Conservation (phyloP, 176 grass and related monocot species). For the Urochloa ruziziensis region DNA sequence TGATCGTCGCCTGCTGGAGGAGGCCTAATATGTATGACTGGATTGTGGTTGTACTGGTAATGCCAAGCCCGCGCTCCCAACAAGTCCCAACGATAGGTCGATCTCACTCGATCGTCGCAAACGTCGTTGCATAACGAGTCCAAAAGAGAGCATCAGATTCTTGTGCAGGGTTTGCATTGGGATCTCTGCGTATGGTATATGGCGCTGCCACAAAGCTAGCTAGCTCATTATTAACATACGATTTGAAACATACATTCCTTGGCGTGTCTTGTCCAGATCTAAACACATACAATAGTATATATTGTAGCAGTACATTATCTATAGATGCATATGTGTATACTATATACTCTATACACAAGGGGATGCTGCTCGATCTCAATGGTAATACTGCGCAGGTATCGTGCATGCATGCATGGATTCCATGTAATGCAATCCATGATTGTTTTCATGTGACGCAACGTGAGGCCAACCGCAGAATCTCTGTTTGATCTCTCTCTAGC, state of each 20-base stretch:
- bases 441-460: conserved; percentile 71
- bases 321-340: background rate
- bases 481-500: background rate
- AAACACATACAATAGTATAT: background rate
- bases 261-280: background rate
- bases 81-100: background rate
- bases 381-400: background rate
- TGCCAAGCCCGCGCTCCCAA: background rate
- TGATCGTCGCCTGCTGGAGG: too few species aligned
- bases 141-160: conserved; percentile 46
- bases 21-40: too few species aligned
- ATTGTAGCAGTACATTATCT: background rate
- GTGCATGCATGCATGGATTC: conserved; percentile 1
- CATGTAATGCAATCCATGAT: conserved; percentile 39
- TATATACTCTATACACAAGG: background rate
- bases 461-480: conserved; percentile 43
- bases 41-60: too few species aligned
- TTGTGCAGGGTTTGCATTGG: background rate
- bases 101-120: background rate
- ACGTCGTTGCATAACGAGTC: background rate
- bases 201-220: background rate
- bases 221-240: conserved; percentile 39
- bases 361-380: background rate
- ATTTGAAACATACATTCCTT: conserved; percentile 42
- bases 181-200: conserved; percentile 37